Conservation (phyloP, 805 yeast species). For the Candida palmyrensis region DNA sequence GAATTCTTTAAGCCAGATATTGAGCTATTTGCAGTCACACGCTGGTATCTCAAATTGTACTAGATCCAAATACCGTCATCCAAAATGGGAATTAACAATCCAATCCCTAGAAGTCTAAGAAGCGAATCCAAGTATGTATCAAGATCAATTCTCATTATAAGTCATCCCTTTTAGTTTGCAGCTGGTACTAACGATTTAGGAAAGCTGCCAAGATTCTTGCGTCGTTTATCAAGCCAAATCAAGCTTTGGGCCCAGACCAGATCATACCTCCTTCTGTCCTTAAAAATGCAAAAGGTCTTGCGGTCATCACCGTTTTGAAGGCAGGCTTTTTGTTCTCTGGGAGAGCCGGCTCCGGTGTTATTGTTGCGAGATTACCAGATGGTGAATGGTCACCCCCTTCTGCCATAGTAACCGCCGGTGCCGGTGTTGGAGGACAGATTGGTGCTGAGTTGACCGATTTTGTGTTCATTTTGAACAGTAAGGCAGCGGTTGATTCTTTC, state of each 20-base stretch:
- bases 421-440: conserved; percentile 97
- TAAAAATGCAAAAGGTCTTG: conserved; percentile 88
- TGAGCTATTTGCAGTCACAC: no score
- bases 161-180: not conserved
- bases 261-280: conserved; percentile 87
- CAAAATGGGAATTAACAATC: conserved; percentile 70
- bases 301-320: conserved; percentile 86
- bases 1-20: no score
- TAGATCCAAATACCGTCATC: no score
- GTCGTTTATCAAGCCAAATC: conserved; percentile 92
- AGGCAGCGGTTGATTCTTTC: conserved; percentile 87
- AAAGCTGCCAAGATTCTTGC: conserved; percentile 92
- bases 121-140: conserved; percentile 78
- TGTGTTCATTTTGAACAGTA: conserved; percentile 83
- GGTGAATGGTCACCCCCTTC: conserved; percentile 98
- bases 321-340: conserved; percentile 97
- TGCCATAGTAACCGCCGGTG: conserved; percentile 94
- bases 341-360: conserved; percentile 95
- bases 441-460: conserved; percentile 97
- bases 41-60: no score
- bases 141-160: not conserved
- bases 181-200: conserved; percentile 27
- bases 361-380: conserved; percentile 89
- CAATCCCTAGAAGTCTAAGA: conserved; percentile 84
- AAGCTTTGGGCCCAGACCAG: conserved; percentile 79